phyloP scores from a whole-genome alignment of 768 basidiomycete genomes.

The Russula sp. region DNA sequence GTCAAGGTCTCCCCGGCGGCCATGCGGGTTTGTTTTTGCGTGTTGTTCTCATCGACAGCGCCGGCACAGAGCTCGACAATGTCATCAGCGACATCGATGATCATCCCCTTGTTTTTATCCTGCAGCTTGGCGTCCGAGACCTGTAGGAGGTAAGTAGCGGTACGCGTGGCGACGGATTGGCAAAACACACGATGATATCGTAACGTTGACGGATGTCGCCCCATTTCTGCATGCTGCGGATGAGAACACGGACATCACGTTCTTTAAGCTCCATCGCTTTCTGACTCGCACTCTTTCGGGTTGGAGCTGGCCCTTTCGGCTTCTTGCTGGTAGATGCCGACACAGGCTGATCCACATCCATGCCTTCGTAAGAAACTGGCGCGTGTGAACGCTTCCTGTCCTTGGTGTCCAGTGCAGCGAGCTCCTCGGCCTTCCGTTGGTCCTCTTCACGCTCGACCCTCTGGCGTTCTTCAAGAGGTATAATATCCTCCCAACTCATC shows the following conservation, averaged over 20 bases:
- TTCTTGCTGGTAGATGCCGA: conserved; percentile 62
- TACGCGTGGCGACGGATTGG: neutral
- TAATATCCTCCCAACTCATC: conserved; percentile 99
- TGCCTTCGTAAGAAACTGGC: conserved; percentile 84
- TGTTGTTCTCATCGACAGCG: conserved; percentile 79
- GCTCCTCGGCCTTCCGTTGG: conserved; percentile 63
- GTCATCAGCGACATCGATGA: conserved; percentile 87
- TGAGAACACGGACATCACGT: conserved; percentile 90
- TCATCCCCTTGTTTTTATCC: conserved; percentile 90
- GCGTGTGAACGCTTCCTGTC: conserved; percentile 81
- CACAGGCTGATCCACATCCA: conserved; percentile 77
- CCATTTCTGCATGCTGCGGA: conserved; percentile 94
- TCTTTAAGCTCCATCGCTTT: conserved; percentile 97
- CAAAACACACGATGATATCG: conserved; percentile 77
- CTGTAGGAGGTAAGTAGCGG: conserved; percentile 33
- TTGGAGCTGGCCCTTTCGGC: conserved; percentile 60
- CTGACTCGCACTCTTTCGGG: conserved; percentile 86
- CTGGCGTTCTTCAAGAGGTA: conserved; percentile 85
- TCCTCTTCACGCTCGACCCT: conserved; percentile 78
- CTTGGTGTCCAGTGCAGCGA: conserved; percentile 53
- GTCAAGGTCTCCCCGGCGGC: conserved; percentile 84
- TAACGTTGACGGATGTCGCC: conserved; percentile 94
- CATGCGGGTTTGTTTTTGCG: conserved; percentile 65
- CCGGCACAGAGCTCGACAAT: conserved; percentile 79
- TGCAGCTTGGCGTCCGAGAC: conserved; percentile 84